Evolutionary conservation across 768 basidiomycete genomes (phyloP).

Genomic region (Xanthoconium purpureum): DNA sequence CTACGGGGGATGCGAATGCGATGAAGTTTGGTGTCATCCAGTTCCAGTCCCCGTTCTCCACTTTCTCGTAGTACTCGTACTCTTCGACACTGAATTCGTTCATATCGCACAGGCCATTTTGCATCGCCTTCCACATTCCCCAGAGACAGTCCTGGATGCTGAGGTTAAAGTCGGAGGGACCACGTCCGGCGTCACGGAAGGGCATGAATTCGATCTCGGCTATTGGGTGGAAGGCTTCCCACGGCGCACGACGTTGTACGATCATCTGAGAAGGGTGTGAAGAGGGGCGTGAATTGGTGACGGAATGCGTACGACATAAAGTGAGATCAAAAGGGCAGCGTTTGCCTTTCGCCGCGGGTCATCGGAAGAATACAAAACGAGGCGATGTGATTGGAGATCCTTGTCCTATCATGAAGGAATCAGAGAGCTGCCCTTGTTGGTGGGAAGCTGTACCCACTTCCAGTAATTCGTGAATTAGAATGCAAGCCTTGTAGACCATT

Average conservation of each 20-base stretch:
- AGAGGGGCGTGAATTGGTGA: conserved; percentile 8
- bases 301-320: conserved; percentile 73
- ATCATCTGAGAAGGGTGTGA: conserved; percentile 66
- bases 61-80: conserved; percentile 93
- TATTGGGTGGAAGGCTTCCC: conserved; percentile 94
- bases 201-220: conserved; percentile 91
- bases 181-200: conserved; percentile 93
- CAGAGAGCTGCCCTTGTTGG: conserved; percentile 22
- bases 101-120: conserved; percentile 90
- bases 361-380: conserved; percentile 85
- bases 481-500: conserved; percentile 93
- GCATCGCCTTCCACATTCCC: conserved; percentile 87
- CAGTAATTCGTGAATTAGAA: conserved; percentile 84
- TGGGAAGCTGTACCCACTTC: conserved; percentile 49
- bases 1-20: conserved; percentile 91
- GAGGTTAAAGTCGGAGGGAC: conserved; percentile 88
- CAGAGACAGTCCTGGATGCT: conserved; percentile 90
- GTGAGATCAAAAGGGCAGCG: conserved; percentile 88
- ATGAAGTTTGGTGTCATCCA: conserved; percentile 92
- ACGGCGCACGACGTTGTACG: conserved; percentile 82
- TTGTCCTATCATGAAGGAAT: conserved; percentile 55
- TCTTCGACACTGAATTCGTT: conserved; percentile 91
- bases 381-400: conserved; percentile 64
- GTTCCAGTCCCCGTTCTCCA: conserved; percentile 95
- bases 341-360: conserved; percentile 89